Conservation (phyloP, 805 yeast species). For the Saccharomycopsis guyanensis region DNA sequence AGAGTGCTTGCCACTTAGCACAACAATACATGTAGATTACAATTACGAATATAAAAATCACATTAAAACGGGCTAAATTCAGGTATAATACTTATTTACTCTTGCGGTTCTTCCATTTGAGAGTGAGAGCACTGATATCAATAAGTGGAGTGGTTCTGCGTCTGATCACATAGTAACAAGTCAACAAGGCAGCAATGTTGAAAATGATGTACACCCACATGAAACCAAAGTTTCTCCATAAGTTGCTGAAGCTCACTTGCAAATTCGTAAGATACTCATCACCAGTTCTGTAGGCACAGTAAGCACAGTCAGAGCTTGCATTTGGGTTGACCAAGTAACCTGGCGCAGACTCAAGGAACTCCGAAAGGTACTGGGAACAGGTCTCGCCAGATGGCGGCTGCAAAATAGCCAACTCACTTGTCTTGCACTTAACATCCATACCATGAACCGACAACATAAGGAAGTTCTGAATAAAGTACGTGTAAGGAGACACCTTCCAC, state of each 20-base stretch:
- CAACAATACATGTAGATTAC: too few species aligned
- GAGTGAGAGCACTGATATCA: neutral
- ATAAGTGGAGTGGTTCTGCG: slow-evolving; percentile 11
- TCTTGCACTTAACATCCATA: slow-evolving; percentile 42
- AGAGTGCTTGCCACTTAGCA: too few species aligned
- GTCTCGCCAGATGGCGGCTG: slow-evolving; percentile 55
- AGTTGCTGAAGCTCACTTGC: slow-evolving; percentile 36
- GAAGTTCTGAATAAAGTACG: slow-evolving; percentile 59
- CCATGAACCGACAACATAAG: slow-evolving; percentile 42
- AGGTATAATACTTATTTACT: too few species aligned
- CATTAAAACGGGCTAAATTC: too few species aligned
- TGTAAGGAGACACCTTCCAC: slow-evolving; percentile 67
- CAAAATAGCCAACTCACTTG: slow-evolving; percentile 41
- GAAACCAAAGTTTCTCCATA: slow-evolving; percentile 66
- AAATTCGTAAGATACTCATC: slow-evolving; percentile 40
- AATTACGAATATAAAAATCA: too few species aligned
- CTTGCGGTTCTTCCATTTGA: neutral
- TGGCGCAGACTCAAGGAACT: slow-evolving; percentile 33
- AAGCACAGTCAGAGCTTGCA: slow-evolving; percentile 42
- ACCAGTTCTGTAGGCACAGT: slow-evolving; percentile 39
- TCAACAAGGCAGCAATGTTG: slow-evolving; percentile 39
- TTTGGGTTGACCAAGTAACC: slow-evolving; percentile 56
- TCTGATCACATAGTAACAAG: slow-evolving; percentile 29
- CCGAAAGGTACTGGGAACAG: slow-evolving; percentile 48
- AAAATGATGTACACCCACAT: slow-evolving; percentile 49